phyloP scores from a whole-genome alignment of 2,329 filamentous ascomycete genomes.

The Apiospora hydei region DNA sequence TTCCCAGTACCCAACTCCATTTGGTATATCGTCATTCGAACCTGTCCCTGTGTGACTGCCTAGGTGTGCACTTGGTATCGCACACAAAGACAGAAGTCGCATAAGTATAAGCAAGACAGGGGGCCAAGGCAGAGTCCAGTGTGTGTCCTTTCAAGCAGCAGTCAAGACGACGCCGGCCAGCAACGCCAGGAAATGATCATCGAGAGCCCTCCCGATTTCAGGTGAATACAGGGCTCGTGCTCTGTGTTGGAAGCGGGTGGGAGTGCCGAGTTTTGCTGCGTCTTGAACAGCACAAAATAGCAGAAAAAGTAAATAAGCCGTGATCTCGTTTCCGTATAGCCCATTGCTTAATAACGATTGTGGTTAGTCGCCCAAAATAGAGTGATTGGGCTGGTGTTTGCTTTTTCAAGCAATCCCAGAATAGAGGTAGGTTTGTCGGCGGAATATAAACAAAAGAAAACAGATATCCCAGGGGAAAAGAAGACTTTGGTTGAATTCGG shows the following conservation, averaged over 20 bases:
- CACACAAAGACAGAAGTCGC: constrained; percentile 1
- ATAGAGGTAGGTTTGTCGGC: constrained; percentile 15
- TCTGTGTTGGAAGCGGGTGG: not conserved
- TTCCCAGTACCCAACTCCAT: constrained; percentile 1
- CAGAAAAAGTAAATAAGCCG: constrained; percentile 15
- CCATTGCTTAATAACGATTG: not conserved
- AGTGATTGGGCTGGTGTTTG: not conserved
- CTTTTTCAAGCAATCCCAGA: not conserved
- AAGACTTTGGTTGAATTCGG: constrained; percentile 25
- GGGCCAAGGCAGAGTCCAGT: not conserved
- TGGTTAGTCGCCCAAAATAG: not conserved
- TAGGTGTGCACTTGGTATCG: not conserved
- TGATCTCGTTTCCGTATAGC: constrained; percentile 13
- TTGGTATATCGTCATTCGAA: constrained; percentile 1
- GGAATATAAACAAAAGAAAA: constrained; percentile 24
- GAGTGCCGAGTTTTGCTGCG: not conserved
- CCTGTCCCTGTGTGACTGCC: not conserved
- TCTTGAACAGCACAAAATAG: not conserved
- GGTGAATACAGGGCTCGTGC: not conserved
- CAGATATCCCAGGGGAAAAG: constrained; percentile 10
- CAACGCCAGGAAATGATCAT: constrained; percentile 10
- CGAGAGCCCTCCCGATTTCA: not conserved
- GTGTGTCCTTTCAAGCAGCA: not conserved
- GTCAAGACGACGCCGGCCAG: constrained; percentile 9
- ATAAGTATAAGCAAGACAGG: not conserved